Percentiles rank a stretch among this genome's conserved stretches.
These are phyloP conservation scores for Wallacemonas rigidus DNA, from an alignment of 208 protist species.

Conservation along the genomic window DNA sequence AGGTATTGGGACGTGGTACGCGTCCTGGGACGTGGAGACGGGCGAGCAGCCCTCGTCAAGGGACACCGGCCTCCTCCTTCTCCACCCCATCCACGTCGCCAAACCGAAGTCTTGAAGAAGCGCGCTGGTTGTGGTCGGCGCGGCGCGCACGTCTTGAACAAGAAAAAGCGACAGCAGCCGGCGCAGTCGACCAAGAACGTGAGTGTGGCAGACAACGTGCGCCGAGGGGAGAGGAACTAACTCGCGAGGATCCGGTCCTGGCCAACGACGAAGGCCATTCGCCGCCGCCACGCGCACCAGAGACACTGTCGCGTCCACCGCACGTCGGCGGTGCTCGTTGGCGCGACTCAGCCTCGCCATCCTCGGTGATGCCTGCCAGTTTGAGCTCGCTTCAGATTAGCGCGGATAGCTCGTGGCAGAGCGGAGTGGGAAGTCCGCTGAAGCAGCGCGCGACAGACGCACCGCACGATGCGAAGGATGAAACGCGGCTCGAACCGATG, in stretches of 20 bases:
- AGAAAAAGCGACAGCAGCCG: neutral
- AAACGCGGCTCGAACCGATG: neutral
- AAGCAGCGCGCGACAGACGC: neutral
- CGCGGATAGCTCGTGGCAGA: slow-evolving; percentile 5
- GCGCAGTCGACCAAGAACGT: neutral
- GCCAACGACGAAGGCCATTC: neutral
- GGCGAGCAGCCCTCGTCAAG: too few relatives aligned
- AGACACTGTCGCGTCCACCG: too few relatives aligned
- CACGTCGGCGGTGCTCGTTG: neutral
- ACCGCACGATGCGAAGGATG: neutral
- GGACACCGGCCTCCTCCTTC: neutral
- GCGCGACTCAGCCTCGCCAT: neutral
- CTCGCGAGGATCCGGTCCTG: too few relatives aligned
- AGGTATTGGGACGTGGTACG: too few relatives aligned
- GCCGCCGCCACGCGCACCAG: slow-evolving; percentile 1
- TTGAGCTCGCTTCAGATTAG: slow-evolving; percentile 5
- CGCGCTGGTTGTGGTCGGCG: slow-evolving; percentile 13
- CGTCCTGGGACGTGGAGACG: too few relatives aligned
- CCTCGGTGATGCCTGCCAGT: slow-evolving; percentile 1
- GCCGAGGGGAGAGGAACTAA: too few relatives aligned
- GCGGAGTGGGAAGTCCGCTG: neutral
- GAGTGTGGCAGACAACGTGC: too few relatives aligned
- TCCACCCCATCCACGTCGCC: neutral
- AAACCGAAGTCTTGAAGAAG: slow-evolving; percentile 1
- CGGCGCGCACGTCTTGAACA: neutral